Evolutionary conservation across 345 rosid species (phyloP).

Genomic region (Rubroshorea leprosula): DNA sequence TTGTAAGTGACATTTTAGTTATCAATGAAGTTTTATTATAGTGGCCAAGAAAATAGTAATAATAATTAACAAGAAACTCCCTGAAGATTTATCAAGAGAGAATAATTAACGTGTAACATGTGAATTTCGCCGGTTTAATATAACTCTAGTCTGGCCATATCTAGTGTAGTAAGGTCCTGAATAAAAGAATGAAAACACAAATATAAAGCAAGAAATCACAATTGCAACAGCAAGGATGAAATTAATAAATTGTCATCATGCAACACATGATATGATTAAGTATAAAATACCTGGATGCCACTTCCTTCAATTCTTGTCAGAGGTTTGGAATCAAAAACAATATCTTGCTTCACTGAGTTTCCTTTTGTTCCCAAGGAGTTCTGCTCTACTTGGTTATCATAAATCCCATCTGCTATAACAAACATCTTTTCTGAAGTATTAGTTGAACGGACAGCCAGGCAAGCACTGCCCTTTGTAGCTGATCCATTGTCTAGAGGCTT

Average conservation of each 20-base stretch:
- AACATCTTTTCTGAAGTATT: conserved; percentile 22
- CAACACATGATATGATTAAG: background rate
- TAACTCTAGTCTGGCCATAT: background rate
- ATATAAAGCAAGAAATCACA: background rate
- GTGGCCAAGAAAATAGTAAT: too few relatives aligned
- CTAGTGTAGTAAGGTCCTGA: background rate
- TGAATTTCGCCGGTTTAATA: too few relatives aligned
- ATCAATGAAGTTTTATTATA: too few relatives aligned
- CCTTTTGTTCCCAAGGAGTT: conserved; percentile 16
- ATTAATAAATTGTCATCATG: background rate
- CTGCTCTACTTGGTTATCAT: conserved; percentile 29
- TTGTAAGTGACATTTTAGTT: too few relatives aligned
- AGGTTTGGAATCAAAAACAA: conserved; percentile 19
- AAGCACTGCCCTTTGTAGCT: conserved; percentile 27
- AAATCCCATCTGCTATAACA: conserved; percentile 19
- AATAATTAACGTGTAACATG: too few relatives aligned
- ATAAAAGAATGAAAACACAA: background rate
- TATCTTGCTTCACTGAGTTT: conserved; percentile 22
- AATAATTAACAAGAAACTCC: too few relatives aligned
- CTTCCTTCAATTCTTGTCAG: conserved; percentile 15
- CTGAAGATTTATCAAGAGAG: too few relatives aligned
- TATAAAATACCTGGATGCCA: conserved; percentile 13
- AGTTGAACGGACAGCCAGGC: conserved; percentile 13
- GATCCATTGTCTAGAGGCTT: conserved; percentile 29
- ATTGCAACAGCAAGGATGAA: background rate